Percentiles rank a stretch among this genome's conserved stretches.
Evolutionary conservation across 1,284 basidiomycete genomes (phyloP).

Genomic region (Leccinum pachyderme): DNA sequence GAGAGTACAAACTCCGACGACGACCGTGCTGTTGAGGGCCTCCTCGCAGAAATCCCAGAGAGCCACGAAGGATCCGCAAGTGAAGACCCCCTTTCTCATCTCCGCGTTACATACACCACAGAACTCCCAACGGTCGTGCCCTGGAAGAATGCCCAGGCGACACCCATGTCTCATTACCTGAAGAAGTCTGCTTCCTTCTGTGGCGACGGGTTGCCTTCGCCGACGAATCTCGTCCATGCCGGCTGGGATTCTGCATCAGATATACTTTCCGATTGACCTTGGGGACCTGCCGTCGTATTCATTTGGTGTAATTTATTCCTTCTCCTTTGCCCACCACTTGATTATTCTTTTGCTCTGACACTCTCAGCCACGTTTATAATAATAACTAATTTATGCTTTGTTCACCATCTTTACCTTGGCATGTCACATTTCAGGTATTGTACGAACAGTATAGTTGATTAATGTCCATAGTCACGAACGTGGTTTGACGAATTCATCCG

Average conservation of each 20-base stretch:
- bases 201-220: slow-evolving; percentile 37
- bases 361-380: slow-evolving; percentile 21
- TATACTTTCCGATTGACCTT: slow-evolving; percentile 33
- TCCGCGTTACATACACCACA: slow-evolving; percentile 37
- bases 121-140: slow-evolving; percentile 38
- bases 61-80: slow-evolving; percentile 30
- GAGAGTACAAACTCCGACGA: slow-evolving; percentile 38
- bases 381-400: slow-evolving; percentile 33
- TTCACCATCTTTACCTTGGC: slow-evolving; percentile 8
- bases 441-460: slow-evolving; percentile 33
- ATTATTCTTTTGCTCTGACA: slow-evolving; percentile 20
- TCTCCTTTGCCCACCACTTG: slow-evolving; percentile 6
- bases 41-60: slow-evolving; percentile 34
- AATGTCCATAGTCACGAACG: slow-evolving; percentile 34
- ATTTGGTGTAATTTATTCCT: slow-evolving; percentile 29
- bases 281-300: slow-evolving; percentile 1
- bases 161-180: slow-evolving; percentile 38
- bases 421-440: slow-evolving; percentile 18
- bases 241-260: slow-evolving; percentile 62
- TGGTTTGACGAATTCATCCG: slow-evolving; percentile 10
- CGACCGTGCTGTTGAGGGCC: slow-evolving; percentile 34
- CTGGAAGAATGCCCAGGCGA: slow-evolving; percentile 41
- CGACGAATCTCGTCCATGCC: slow-evolving; percentile 50
- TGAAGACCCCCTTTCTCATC: slow-evolving; percentile 37
- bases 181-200: slow-evolving; percentile 41